phyloP scores from a whole-genome alignment of 768 basidiomycete genomes.

The Leucocoprinus sp. region DNA sequence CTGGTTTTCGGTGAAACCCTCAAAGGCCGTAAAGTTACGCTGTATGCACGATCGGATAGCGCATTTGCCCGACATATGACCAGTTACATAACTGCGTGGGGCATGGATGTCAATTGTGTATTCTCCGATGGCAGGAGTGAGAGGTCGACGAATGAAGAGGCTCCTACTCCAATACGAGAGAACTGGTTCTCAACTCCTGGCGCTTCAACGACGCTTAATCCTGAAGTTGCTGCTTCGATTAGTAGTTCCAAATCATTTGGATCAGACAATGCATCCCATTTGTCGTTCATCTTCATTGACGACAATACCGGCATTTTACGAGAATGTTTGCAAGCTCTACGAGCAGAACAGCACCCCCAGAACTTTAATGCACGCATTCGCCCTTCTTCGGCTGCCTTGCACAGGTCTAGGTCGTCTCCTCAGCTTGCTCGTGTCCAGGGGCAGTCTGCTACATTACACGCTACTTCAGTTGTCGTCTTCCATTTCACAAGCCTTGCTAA shows the following conservation, averaged over 20 bases:
- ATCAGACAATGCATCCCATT: slow-evolving; percentile 8
- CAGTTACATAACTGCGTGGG: slow-evolving; percentile 90
- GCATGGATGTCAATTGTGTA: slow-evolving; percentile 84
- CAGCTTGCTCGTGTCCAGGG: slow-evolving; percentile 59
- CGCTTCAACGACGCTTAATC: neutral
- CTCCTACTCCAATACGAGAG: neutral
- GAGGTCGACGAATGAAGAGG: slow-evolving; percentile 1
- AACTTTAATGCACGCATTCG: slow-evolving; percentile 33
- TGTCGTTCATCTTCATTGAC: slow-evolving; percentile 84
- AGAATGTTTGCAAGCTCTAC: slow-evolving; percentile 61
- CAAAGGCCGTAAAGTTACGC: slow-evolving; percentile 71
- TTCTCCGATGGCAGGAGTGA: slow-evolving; percentile 41
- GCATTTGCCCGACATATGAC: slow-evolving; percentile 91
- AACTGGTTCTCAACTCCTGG: slow-evolving; percentile 6
- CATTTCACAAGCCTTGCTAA: slow-evolving; percentile 90
- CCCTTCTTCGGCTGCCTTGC: slow-evolving; percentile 57
- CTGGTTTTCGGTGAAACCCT: slow-evolving; percentile 72
- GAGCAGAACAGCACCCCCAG: slow-evolving; percentile 40
- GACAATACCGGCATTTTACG: slow-evolving; percentile 81
- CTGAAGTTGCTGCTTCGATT: slow-evolving; percentile 16
- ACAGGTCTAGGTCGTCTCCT: slow-evolving; percentile 74
- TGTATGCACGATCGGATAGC: slow-evolving; percentile 82
- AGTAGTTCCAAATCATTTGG: slow-evolving; percentile 16
- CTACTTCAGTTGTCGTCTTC: slow-evolving; percentile 47
- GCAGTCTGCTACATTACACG: slow-evolving; percentile 17